phyloP scores from a whole-genome alignment of 805 yeast species.

The Wickerhamomyces xylosicus region DNA sequence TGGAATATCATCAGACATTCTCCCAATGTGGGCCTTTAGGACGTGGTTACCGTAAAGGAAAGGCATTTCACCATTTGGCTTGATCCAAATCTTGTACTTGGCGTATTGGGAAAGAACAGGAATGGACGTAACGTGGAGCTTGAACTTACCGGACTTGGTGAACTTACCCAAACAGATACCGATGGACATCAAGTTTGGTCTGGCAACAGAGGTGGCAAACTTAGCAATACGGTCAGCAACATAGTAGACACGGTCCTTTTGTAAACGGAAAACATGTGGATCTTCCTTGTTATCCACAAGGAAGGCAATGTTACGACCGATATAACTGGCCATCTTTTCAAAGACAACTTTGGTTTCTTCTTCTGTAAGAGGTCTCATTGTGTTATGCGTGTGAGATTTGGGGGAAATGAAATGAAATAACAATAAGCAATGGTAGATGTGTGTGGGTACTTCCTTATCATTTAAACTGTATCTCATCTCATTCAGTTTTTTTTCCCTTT shows the following conservation, averaged over 20 bases:
- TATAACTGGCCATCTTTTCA: slow-evolving; percentile 91
- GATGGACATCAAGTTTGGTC: slow-evolving; percentile 83
- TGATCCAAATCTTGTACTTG: slow-evolving; percentile 91
- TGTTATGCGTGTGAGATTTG: slow-evolving; percentile 1
- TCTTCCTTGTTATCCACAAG: slow-evolving; percentile 69
- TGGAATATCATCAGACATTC: slow-evolving; percentile 95
- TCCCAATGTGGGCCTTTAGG: slow-evolving; percentile 91
- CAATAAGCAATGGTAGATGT: neutral
- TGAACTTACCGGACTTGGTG: slow-evolving; percentile 94
- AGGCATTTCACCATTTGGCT: slow-evolving; percentile 97
- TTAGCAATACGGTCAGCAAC: slow-evolving; percentile 76
- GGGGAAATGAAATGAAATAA: neutral
- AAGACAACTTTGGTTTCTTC: slow-evolving; percentile 94
- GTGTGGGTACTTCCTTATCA: neutral
- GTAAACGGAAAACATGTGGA: slow-evolving; percentile 91
- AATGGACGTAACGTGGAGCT: slow-evolving; percentile 88
- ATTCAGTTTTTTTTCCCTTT: too few species aligned
- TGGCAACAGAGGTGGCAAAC: slow-evolving; percentile 82
- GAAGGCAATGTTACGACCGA: slow-evolving; percentile 89
- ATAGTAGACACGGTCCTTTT: slow-evolving; percentile 93
- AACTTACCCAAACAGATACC: slow-evolving; percentile 94
- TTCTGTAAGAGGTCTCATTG: slow-evolving; percentile 91
- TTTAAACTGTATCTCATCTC: too few species aligned
- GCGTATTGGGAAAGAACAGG: slow-evolving; percentile 79
- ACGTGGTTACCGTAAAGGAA: slow-evolving; percentile 94